Conservation (phyloP, 2,329 filamentous ascomycete species). For the Penicillium fuscoglaucum region DNA sequence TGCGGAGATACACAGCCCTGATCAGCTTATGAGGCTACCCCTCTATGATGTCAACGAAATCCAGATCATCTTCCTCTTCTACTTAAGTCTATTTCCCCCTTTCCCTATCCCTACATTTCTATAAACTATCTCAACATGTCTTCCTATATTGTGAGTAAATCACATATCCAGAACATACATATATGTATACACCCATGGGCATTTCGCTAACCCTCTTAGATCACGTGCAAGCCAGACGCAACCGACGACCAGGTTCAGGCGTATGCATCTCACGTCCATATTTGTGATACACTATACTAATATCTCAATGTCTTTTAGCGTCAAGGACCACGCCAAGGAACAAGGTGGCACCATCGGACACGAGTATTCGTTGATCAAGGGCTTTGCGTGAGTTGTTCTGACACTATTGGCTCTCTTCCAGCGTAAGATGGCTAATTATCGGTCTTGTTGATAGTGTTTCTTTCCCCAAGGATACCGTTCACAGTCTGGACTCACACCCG, state of each 20-base stretch:
- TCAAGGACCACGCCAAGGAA: conserved; percentile 6
- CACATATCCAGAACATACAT: too few species aligned
- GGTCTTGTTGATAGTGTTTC: neutral
- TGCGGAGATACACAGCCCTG: conserved; percentile 5
- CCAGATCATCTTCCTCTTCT: neutral
- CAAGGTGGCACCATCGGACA: conserved; percentile 7
- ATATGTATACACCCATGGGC: too few species aligned
- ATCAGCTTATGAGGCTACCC: conserved; percentile 7
- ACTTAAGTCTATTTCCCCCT: neutral
- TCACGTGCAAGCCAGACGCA: conserved; percentile 7
- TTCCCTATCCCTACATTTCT: neutral
- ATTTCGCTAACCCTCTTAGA: conserved; percentile 1
- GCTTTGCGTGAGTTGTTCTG: conserved; percentile 6
- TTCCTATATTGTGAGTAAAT: conserved; percentile 4
- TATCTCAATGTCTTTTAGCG: neutral
- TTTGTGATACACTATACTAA: neutral
- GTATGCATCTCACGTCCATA: neutral
- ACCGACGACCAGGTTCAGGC: neutral
- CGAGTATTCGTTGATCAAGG: conserved; percentile 12
- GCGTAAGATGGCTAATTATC: neutral
- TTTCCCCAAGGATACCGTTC: neutral
- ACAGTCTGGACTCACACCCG: conserved; percentile 1
- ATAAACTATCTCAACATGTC: conserved; percentile 1
- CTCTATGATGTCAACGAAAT: conserved; percentile 12
- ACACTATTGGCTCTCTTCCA: neutral